A percentile compares a stretch with the other conserved stretches of the same genome.
These are phyloP conservation scores for Eucalyptus tenuipes DNA, from an alignment of 345 rosid species.

Conservation along the genomic window DNA sequence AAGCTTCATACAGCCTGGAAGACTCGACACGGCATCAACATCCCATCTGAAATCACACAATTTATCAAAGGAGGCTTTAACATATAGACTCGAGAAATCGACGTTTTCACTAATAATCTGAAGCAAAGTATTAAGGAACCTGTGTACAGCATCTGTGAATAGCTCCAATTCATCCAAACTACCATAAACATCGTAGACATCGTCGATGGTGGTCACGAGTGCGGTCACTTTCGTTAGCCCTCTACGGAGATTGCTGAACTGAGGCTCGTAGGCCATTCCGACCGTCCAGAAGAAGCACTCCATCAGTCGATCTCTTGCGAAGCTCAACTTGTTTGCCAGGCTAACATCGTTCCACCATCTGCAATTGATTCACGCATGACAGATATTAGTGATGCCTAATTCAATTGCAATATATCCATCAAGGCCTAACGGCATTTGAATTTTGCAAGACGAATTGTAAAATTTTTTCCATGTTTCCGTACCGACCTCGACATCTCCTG, in stretches of 20 bases:
- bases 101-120: background rate
- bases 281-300: conserved; percentile 32
- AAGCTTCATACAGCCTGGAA: conserved; percentile 34
- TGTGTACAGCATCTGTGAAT: conserved; percentile 22
- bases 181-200: conserved; percentile 29
- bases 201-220: conserved; percentile 21
- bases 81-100: background rate
- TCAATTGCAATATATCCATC: background rate
- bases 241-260: conserved; percentile 3
- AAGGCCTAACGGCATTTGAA: background rate
- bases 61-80: background rate
- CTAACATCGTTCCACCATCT: conserved; percentile 29
- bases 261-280: conserved; percentile 16
- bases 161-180: conserved; percentile 17
- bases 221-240: conserved; percentile 18
- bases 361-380: background rate
- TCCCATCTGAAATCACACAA: conserved; percentile 25
- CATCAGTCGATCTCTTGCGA: conserved; percentile 33
- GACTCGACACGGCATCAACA: background rate
- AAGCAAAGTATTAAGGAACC: background rate
- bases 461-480: background rate
- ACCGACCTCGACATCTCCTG: background rate
- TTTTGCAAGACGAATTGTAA: background rate
- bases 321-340: conserved; percentile 9
- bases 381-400: background rate